Evolutionary conservation across 768 basidiomycete species (phyloP).

Genomic region (Kwoniella europaea): DNA sequence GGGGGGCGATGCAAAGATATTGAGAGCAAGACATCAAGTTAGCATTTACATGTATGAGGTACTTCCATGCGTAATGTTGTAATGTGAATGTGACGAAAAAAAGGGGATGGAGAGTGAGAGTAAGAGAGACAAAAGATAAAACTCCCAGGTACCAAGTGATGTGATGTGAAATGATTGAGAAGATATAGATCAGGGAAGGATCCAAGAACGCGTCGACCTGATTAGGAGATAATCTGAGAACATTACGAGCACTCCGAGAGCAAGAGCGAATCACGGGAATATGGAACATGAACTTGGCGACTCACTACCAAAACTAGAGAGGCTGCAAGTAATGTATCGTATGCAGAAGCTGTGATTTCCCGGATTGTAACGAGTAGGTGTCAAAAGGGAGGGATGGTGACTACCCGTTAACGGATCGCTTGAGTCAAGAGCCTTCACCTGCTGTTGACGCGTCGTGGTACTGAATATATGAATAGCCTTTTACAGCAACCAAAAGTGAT

Average conservation of each 20-base stretch:
- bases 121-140: slow-evolving; percentile 7
- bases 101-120: neutral
- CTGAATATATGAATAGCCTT: too few relatives aligned
- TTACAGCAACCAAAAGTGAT: neutral
- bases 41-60: neutral
- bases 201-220: slow-evolving; percentile 27
- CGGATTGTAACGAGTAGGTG: too few relatives aligned
- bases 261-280: neutral
- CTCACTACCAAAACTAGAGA: too few relatives aligned
- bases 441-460: neutral
- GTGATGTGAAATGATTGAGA: too few relatives aligned
- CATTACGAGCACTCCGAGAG: neutral
- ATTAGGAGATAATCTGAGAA: slow-evolving; percentile 20
- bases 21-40: neutral
- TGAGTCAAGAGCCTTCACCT: neutral
- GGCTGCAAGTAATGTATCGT: too few relatives aligned
- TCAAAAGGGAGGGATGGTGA: neutral
- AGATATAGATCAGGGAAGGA: slow-evolving; percentile 9
- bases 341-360: too few relatives aligned
- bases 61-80: neutral
- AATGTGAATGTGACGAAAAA: slow-evolving; percentile 1
- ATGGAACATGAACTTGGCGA: neutral
- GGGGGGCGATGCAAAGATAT: neutral
- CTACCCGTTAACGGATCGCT: neutral
- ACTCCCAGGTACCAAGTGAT: neutral